Conservation (phyloP, 2,329 filamentous ascomycete species). For the Bipolaris sorokiniana region DNA sequence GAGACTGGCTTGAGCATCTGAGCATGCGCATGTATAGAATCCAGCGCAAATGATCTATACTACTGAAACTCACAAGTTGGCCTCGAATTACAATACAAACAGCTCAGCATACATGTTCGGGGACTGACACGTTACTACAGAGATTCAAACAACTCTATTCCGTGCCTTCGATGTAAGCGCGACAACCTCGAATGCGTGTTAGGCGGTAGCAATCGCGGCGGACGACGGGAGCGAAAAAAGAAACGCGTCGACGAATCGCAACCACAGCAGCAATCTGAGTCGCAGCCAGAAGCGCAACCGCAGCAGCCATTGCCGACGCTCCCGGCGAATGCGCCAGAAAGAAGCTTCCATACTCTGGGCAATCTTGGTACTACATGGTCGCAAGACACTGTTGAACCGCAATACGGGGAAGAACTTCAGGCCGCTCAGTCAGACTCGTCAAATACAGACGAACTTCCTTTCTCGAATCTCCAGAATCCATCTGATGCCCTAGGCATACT, state of each 20-base stretch:
- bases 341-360: slow-evolving; percentile 45
- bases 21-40: not conserved
- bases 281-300: slow-evolving; percentile 10
- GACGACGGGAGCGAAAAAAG: slow-evolving; percentile 63
- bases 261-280: slow-evolving; percentile 1
- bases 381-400: slow-evolving; percentile 28
- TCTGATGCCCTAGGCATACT: slow-evolving; percentile 58
- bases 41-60: not conserved
- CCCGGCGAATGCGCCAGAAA: slow-evolving; percentile 39
- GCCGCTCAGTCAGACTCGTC: slow-evolving; percentile 39
- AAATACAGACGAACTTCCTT: slow-evolving; percentile 43
- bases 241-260: slow-evolving; percentile 28
- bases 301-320: slow-evolving; percentile 32
- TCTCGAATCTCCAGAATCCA: slow-evolving; percentile 57
- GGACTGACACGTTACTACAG: slow-evolving; percentile 22
- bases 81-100: not conserved
- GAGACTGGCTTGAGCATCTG: not conserved
- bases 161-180: slow-evolving; percentile 64
- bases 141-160: slow-evolving; percentile 58
- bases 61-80: not conserved
- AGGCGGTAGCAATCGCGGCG: slow-evolving; percentile 65
- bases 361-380: slow-evolving; percentile 49
- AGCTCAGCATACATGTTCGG: not conserved
- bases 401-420: slow-evolving; percentile 30
- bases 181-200: slow-evolving; percentile 65